A percentile compares a stretch with the other conserved stretches of the same genome.
Evolutionary conservation across 768 basidiomycete species (phyloP).

Genomic region (Hygrocybe coccinea): DNA sequence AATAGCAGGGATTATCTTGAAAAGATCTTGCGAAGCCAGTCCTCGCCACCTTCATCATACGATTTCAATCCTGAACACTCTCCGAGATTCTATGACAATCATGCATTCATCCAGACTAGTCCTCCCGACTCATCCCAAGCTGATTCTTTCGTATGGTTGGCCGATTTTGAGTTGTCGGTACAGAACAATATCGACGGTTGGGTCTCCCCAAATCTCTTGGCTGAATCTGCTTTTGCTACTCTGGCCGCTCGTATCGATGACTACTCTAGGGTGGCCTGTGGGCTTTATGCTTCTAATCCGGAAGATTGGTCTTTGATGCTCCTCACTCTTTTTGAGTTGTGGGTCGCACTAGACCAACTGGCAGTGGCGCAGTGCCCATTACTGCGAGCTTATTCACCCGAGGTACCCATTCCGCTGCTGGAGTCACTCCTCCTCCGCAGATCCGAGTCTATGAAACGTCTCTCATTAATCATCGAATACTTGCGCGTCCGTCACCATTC

Average conservation of each 20-base stretch:
- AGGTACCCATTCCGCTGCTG: constrained; percentile 35
- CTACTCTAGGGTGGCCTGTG: constrained; percentile 24
- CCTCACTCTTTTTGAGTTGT: constrained; percentile 43
- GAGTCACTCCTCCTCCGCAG: constrained; percentile 39
- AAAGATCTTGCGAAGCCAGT: constrained; percentile 7
- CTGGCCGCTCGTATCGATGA: constrained; percentile 25
- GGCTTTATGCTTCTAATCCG: constrained; percentile 30
- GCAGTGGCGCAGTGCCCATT: constrained; percentile 33
- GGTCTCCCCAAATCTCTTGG: constrained; percentile 18
- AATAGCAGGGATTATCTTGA: constrained; percentile 28
- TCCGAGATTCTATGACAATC: constrained; percentile 13
- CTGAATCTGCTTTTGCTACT: constrained; percentile 14
- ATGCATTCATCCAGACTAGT: not conserved
- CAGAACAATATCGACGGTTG: constrained; percentile 29
- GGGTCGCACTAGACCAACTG: constrained; percentile 43
- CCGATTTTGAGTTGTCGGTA: constrained; percentile 36
- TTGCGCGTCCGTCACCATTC: constrained; percentile 25
- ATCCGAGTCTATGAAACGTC: constrained; percentile 23
- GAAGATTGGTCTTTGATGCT: constrained; percentile 41
- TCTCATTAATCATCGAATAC: constrained; percentile 25
- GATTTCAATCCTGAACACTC: constrained; percentile 17
- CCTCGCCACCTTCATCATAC: not conserved
- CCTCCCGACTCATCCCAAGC: constrained; percentile 2
- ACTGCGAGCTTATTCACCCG: constrained; percentile 42
- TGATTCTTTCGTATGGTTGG: constrained; percentile 21